These are phyloP conservation scores for Microcyclospora tardicrescens DNA, from an alignment of 2,329 filamentous ascomycete genomes.

Conservation along the genomic window DNA sequence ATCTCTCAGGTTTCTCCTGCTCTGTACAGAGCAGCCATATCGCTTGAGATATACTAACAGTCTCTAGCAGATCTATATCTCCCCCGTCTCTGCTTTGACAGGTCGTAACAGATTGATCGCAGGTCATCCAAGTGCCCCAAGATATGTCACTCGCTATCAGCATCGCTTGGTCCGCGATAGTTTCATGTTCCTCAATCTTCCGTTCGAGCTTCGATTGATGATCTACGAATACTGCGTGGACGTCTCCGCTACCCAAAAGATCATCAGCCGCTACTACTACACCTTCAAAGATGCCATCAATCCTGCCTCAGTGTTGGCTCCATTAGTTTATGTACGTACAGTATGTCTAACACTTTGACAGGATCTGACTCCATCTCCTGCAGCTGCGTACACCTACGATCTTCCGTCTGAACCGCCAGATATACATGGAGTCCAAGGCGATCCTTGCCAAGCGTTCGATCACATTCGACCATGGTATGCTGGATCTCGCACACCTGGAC, in stretches of 20 bases:
- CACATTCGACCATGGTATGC: conserved; percentile 19
- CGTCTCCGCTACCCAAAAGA: conserved; percentile 7
- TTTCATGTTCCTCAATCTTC: conserved; percentile 17
- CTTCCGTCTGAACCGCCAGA: conserved; percentile 24
- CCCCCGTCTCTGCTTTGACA: background rate
- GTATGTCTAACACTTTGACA: background rate
- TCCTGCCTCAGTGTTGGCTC: background rate
- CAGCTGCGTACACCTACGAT: conserved; percentile 16
- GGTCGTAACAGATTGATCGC: background rate
- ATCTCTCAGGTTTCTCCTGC: no score
- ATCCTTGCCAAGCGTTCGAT: conserved; percentile 16
- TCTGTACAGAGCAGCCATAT: no score
- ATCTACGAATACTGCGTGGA: conserved; percentile 14
- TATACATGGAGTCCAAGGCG: conserved; percentile 19
- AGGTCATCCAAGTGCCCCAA: no score
- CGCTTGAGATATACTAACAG: no score
- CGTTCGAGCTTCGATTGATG: conserved; percentile 15
- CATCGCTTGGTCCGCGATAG: conserved; percentile 7
- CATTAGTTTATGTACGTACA: background rate
- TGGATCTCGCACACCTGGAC: conserved; percentile 8
- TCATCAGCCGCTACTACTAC: conserved; percentile 12
- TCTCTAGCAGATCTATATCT: background rate
- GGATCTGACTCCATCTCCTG: conserved; percentile 3
- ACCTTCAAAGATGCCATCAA: conserved; percentile 4
- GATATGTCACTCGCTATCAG: conserved; percentile 11